Evolutionary conservation across 1,284 basidiomycete genomes (phyloP).

Genomic region (Leccinum ponderosum): DNA sequence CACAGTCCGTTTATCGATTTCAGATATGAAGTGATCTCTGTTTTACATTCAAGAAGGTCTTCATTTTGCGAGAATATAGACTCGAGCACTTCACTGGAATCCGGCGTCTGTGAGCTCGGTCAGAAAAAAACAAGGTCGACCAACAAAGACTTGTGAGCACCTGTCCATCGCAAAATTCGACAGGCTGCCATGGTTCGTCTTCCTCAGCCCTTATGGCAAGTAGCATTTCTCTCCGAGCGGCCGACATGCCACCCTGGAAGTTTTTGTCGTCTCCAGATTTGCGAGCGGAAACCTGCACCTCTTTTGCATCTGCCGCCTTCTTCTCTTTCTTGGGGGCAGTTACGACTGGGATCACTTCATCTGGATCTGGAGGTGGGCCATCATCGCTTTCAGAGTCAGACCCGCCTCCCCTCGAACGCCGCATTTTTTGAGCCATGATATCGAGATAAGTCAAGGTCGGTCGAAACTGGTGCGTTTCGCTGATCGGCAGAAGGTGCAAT

Average conservation of each 20-base stretch:
- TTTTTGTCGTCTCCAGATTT: slow-evolving; percentile 61
- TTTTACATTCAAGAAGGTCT: slow-evolving; percentile 56
- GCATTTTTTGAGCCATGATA: slow-evolving; percentile 59
- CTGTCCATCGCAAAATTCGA: slow-evolving; percentile 62
- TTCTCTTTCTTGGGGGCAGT: slow-evolving; percentile 58
- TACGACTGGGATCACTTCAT: slow-evolving; percentile 54
- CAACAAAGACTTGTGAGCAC: slow-evolving; percentile 37
- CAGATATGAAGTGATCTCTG: slow-evolving; percentile 60
- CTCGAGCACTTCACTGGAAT: slow-evolving; percentile 58
- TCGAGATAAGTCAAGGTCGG: slow-evolving; percentile 80
- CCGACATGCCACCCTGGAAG: slow-evolving; percentile 59
- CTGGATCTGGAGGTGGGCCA: slow-evolving; percentile 76
- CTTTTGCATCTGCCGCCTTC: slow-evolving; percentile 56
- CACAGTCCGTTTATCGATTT: slow-evolving; percentile 60
- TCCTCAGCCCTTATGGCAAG: slow-evolving; percentile 69
- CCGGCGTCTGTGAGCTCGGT: slow-evolving; percentile 45
- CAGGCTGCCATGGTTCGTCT: slow-evolving; percentile 69
- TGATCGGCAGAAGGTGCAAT: slow-evolving; percentile 76
- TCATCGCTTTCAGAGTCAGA: slow-evolving; percentile 73
- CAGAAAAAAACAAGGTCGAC: slow-evolving; percentile 10
- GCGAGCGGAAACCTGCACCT: slow-evolving; percentile 73
- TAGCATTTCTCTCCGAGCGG: slow-evolving; percentile 70
- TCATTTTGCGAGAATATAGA: slow-evolving; percentile 60
- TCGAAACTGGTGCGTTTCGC: slow-evolving; percentile 74
- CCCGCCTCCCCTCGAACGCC: slow-evolving; percentile 48